Base-by-base conservation (phyloP, 2,329 filamentous ascomycete genomes). In the Chrysoporthe austroafricana region DNA sequence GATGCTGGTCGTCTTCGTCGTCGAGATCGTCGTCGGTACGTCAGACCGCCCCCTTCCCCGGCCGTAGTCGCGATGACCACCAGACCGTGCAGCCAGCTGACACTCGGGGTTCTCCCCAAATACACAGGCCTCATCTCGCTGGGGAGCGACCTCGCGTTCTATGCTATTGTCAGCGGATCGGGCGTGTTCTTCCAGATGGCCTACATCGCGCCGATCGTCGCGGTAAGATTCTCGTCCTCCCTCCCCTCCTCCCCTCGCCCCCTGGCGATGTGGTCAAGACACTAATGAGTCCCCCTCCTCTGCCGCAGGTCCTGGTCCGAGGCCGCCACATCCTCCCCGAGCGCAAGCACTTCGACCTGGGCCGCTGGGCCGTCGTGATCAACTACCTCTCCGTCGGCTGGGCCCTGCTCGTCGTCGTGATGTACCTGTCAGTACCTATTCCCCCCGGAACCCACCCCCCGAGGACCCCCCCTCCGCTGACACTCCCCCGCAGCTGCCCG, bases 311-410 rank as follows among this genome's bases (percentile, higher is more conserved):
- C 18, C 14, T 61, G 43, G 16, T 61, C 58, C 58, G 58, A 11
- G 58, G 58, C 13, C 58, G 58, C 7, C n/a, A 46, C 18, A n/a
- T 61, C 39, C 58, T 61, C 26, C 58, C 58, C 2, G 58, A 61
- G 43, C 39, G 58, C 14, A 61, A 61, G 16, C 58, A 61, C 58
- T 61, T 61, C 43, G 58, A 61, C 21, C 58, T 61, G n/a, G 58
- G 58, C 39, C 43, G 58, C 6, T 61, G 58, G 58, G 58, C 42
- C 21, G 16, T 14, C 4, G 11, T 46, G 58, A 48, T 61, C 58
- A 61, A 61, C 58, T 61, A 61, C 43, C 46, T 61, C 0, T 61
- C 58, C 34, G 58, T 61, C 7, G 39, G 7, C 21, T 61, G 58
- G 58, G 58, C 58, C n/a, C 26, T 61, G 58, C 16, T 61, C 4